Evolutionary conservation across 2,329 filamentous ascomycete species (phyloP).

Genomic region (Diaporthe humulicola): DNA sequence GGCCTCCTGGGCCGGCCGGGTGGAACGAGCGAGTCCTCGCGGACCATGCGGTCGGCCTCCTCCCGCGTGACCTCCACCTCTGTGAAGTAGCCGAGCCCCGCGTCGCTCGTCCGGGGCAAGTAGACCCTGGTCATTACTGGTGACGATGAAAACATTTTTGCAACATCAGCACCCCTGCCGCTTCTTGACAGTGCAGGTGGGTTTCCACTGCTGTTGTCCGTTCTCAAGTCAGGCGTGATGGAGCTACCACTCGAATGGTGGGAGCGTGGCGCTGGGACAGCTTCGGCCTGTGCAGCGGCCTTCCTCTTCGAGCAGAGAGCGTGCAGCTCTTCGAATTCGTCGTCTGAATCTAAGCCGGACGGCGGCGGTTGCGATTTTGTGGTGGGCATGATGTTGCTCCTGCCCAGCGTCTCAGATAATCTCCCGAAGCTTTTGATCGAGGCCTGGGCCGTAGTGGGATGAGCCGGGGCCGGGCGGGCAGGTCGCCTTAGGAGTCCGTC

Average conservation of each 20-base stretch:
- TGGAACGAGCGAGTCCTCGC: not conserved
- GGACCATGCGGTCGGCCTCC: slow-evolving; percentile 42
- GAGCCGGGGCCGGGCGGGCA: not conserved
- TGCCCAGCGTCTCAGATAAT: slow-evolving; percentile 31
- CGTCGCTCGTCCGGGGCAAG: slow-evolving; percentile 44
- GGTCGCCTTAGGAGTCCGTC: not conserved
- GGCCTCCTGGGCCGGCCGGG: not conserved
- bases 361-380: not conserved
- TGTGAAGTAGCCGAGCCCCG: slow-evolving; percentile 45
- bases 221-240: not conserved
- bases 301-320: slow-evolving; percentile 54
- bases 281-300: not conserved
- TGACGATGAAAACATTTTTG: not conserved
- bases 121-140: slow-evolving; percentile 43
- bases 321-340: slow-evolving; percentile 53
- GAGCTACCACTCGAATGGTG: not conserved
- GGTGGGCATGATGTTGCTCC: not conserved
- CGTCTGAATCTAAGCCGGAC: slow-evolving; percentile 15
- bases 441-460: not conserved
- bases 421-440: slow-evolving; percentile 50
- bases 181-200: not conserved
- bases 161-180: no score
- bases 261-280: not conserved
- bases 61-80: slow-evolving; percentile 45
- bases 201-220: not conserved